Percentiles rank a stretch among this genome's conserved stretches.
Conservation (phyloP, 1,284 basidiomycete species). For the Naganishia albida region DNA sequence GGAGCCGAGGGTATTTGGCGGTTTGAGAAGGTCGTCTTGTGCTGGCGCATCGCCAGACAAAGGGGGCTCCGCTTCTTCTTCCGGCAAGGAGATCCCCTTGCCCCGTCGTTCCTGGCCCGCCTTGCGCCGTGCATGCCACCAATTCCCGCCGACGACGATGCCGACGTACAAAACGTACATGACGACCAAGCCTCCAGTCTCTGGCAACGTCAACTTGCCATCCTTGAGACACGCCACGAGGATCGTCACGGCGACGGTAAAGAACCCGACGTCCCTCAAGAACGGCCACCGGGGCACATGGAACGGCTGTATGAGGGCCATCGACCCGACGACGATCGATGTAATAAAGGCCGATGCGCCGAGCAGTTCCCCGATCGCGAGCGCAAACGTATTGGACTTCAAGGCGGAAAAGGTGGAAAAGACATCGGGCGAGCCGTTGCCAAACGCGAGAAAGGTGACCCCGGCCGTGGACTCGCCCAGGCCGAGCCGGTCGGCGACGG, state of each 20-base stretch:
- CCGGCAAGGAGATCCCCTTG: slow-evolving; percentile 58
- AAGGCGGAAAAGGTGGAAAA: slow-evolving; percentile 95
- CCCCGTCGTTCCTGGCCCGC: slow-evolving; percentile 47
- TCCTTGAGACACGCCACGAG: slow-evolving; percentile 79
- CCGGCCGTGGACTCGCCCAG: slow-evolving; percentile 87
- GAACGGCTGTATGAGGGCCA: slow-evolving; percentile 94
- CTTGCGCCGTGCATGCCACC: slow-evolving; percentile 62
- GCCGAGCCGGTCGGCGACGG: slow-evolving; percentile 76
- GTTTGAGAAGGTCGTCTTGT: background rate
- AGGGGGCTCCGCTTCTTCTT: background rate
- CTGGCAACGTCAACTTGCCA: slow-evolving; percentile 69
- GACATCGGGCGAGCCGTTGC: slow-evolving; percentile 88
- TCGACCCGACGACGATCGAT: slow-evolving; percentile 90
- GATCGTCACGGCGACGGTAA: slow-evolving; percentile 73
- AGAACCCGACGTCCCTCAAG: slow-evolving; percentile 90
- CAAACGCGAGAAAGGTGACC: slow-evolving; percentile 89
- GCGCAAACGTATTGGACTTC: slow-evolving; percentile 76
- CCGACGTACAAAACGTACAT: slow-evolving; percentile 79
- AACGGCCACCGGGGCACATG: slow-evolving; percentile 77
- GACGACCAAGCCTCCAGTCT: slow-evolving; percentile 70
- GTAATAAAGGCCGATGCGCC: slow-evolving; percentile 96
- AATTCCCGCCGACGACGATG: slow-evolving; percentile 73
- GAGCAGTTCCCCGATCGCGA: slow-evolving; percentile 91
- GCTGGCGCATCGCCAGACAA: background rate
- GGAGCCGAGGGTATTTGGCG: background rate